phyloP scores from a whole-genome alignment of 2,329 filamentous ascomycete genomes.

The Hypoxylon sp. region DNA sequence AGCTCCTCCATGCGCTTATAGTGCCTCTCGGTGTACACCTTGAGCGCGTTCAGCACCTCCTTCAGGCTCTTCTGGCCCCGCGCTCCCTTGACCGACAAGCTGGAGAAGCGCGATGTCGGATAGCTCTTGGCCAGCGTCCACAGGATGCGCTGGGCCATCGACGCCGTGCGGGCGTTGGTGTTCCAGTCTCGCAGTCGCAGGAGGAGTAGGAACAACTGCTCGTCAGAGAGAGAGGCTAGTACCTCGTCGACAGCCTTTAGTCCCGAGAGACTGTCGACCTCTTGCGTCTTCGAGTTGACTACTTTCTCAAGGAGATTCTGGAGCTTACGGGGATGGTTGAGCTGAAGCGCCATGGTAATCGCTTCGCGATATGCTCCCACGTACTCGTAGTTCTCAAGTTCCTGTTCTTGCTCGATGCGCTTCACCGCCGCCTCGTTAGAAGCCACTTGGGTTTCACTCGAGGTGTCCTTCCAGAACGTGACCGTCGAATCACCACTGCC shows the following conservation, averaged over 20 bases:
- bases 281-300: conserved; percentile 67
- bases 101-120: conserved; percentile 78
- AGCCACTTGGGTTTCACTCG: conserved; percentile 77
- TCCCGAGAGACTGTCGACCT: conserved; percentile 70
- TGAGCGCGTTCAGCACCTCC: conserved; percentile 86
- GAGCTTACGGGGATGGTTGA: conserved; percentile 91
- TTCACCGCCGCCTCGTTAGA: conserved; percentile 77
- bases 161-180: conserved; percentile 87
- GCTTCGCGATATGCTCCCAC: conserved; percentile 89
- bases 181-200: conserved; percentile 94
- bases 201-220: conserved; percentile 85
- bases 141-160: conserved; percentile 85
- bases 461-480: conserved; percentile 96
- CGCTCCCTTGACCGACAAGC: conserved; percentile 67
- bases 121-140: conserved; percentile 82
- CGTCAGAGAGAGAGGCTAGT: conserved; percentile 77
- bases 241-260: conserved; percentile 81
- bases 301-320: conserved; percentile 85
- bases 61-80: conserved; percentile 72
- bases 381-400: conserved; percentile 91
- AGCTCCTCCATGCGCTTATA: conserved; percentile 89
- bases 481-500: conserved; percentile 92
- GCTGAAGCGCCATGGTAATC: conserved; percentile 87
- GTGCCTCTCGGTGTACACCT: conserved; percentile 90
- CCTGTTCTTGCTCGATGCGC: conserved; percentile 92